Evolutionary conservation across 768 basidiomycete genomes (phyloP).

Genomic region (Collybiopsis luxurians): DNA sequence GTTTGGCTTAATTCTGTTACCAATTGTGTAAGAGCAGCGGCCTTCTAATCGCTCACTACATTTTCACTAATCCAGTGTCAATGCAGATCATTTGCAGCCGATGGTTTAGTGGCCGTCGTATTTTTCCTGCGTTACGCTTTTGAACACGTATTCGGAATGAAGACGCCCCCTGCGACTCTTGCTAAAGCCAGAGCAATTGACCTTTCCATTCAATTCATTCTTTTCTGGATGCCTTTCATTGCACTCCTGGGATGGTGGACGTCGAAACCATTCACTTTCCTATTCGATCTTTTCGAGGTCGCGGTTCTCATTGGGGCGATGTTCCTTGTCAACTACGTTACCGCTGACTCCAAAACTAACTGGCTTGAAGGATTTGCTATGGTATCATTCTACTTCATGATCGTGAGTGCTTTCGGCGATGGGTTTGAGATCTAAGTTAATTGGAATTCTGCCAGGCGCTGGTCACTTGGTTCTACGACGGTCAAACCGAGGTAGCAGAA

Average conservation of each 20-base stretch:
- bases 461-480: conserved; percentile 8
- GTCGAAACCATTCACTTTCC: conserved; percentile 53
- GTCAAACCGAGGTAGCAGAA: conserved; percentile 1
- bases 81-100: conserved; percentile 67
- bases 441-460: not conserved
- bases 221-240: conserved; percentile 79
- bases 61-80: too few relatives aligned
- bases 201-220: conserved; percentile 72
- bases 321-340: conserved; percentile 79
- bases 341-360: conserved; percentile 76
- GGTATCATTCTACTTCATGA: conserved; percentile 67
- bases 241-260: conserved; percentile 70
- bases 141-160: conserved; percentile 35
- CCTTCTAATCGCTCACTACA: too few relatives aligned
- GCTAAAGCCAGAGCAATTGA: conserved; percentile 73
- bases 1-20: conserved; percentile 73
- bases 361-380: conserved; percentile 73
- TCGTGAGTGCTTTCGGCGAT: conserved; percentile 30
- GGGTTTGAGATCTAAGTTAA: not conserved
- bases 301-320: conserved; percentile 61
- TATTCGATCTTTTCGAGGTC: conserved; percentile 75
- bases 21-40: conserved; percentile 38
- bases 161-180: conserved; percentile 49
- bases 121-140: conserved; percentile 50
- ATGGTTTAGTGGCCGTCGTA: conserved; percentile 58